Percentiles rank a stretch among this genome's conserved stretches.
These are phyloP conservation scores for Magnolia sinica DNA, from an alignment of 164 flowering plant genomes.

Conservation along the genomic window DNA sequence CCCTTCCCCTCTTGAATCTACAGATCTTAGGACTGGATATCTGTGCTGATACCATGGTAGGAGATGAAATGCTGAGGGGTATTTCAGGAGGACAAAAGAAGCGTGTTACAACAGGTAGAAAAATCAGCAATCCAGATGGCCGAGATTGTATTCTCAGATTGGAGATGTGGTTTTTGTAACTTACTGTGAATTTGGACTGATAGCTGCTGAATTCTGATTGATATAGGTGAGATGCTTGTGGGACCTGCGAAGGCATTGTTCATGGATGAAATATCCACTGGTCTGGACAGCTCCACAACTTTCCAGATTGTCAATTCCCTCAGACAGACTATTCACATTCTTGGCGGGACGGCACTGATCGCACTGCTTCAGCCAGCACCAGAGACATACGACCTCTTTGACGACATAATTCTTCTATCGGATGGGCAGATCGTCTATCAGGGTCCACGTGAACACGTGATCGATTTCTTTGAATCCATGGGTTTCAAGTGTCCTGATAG, in stretches of 20 bases:
- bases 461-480: slow-evolving; percentile 49
- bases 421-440: slow-evolving; percentile 71
- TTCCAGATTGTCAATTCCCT: slow-evolving; percentile 62
- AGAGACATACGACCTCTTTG: slow-evolving; percentile 67
- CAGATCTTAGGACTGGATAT: slow-evolving; percentile 29
- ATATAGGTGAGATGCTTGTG: slow-evolving; percentile 17
- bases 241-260: slow-evolving; percentile 17
- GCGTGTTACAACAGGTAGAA: slow-evolving; percentile 29
- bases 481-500: slow-evolving; percentile 37
- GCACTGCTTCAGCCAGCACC: slow-evolving; percentile 85
- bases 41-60: slow-evolving; percentile 30
- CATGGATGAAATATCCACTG: slow-evolving; percentile 26
- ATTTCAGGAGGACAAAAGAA: slow-evolving; percentile 31
- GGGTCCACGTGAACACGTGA: slow-evolving; percentile 63
- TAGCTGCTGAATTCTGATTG: neutral
- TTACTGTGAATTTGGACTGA: neutral
- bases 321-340: slow-evolving; percentile 47
- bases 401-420: slow-evolving; percentile 64
- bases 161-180: neutral
- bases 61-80: slow-evolving; percentile 27
- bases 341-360: slow-evolving; percentile 58
- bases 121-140: neutral
- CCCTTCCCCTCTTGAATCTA: neutral
- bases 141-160: neutral
- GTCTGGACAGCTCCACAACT: slow-evolving; percentile 66